Evolutionary conservation across 1,284 basidiomycete genomes (phyloP).

Genomic region (Paramarasmius palmivorus): DNA sequence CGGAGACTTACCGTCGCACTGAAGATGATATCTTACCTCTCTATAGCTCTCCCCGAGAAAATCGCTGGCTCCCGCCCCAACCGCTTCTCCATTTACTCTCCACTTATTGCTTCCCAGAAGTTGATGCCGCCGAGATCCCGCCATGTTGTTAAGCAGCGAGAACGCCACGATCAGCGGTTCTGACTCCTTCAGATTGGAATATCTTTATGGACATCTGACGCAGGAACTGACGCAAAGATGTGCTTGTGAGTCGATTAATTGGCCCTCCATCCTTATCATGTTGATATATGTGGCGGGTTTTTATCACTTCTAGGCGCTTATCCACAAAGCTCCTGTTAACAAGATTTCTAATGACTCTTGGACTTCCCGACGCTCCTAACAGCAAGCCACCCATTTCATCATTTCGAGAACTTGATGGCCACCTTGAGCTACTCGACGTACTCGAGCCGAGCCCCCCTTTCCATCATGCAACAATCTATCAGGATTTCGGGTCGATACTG

Average conservation of each 20-base stretch:
- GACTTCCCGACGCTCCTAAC: not conserved
- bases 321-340: not conserved
- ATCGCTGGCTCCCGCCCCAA: too few species aligned
- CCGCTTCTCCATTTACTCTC: too few species aligned
- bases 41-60: too few species aligned
- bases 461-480: slow-evolving; percentile 1
- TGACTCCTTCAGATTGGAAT: not conserved
- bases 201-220: not conserved
- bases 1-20: not conserved
- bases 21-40: not conserved
- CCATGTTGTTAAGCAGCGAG: too few species aligned
- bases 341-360: not conserved
- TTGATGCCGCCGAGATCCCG: too few species aligned
- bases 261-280: not conserved
- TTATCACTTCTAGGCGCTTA: not conserved
- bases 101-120: too few species aligned
- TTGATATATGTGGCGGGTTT: not conserved
- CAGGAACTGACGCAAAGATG: not conserved
- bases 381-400: not conserved
- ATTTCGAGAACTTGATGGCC: slow-evolving; percentile 5
- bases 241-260: not conserved
- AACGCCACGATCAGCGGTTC: slow-evolving; percentile 3
- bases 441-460: not conserved
- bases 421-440: not conserved
- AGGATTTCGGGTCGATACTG: not conserved